Conservation (phyloP, 768 basidiomycete species). For the Hortiboletus campestris region DNA sequence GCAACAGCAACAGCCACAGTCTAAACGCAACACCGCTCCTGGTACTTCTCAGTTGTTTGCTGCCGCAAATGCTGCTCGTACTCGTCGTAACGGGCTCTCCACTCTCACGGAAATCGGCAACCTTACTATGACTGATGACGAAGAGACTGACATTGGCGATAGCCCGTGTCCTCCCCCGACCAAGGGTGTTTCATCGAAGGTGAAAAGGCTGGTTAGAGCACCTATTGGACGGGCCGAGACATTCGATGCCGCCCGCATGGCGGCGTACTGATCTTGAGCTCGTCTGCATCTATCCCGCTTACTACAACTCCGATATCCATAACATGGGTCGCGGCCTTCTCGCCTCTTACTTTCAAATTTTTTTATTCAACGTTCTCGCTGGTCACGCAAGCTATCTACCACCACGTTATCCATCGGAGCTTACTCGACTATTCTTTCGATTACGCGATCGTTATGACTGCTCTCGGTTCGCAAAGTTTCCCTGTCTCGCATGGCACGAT, state of each 20-base stretch:
- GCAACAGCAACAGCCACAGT: conserved; percentile 39
- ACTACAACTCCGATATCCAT: not conserved
- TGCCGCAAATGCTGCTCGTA: conserved; percentile 66
- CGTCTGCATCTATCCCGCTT: not conserved
- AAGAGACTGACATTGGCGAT: conserved; percentile 76
- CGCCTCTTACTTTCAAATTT: conserved; percentile 5
- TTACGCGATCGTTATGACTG: conserved; percentile 12
- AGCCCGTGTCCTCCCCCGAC: conserved; percentile 85
- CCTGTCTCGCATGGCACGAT: conserved; percentile 14
- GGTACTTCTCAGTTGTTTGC: conserved; percentile 60
- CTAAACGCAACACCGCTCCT: conserved; percentile 70
- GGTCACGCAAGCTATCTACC: conserved; percentile 9
- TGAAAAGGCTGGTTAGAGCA: conserved; percentile 51
- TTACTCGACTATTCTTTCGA: conserved; percentile 4
- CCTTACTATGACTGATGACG: conserved; percentile 64
- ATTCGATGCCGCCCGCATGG: conserved; percentile 61
- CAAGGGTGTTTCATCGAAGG: conserved; percentile 53
- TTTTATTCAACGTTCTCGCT: conserved; percentile 3
- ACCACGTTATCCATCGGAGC: conserved; percentile 1
- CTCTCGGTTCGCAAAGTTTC: conserved; percentile 5
- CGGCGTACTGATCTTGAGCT: conserved; percentile 36
- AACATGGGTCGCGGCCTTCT: not conserved
- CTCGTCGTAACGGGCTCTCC: conserved; percentile 57
- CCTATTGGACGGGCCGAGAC: conserved; percentile 65
- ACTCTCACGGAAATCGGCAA: conserved; percentile 71